Base-by-base conservation (phyloP, 305 asterid species). In the Fraxinus greggii region DNA sequence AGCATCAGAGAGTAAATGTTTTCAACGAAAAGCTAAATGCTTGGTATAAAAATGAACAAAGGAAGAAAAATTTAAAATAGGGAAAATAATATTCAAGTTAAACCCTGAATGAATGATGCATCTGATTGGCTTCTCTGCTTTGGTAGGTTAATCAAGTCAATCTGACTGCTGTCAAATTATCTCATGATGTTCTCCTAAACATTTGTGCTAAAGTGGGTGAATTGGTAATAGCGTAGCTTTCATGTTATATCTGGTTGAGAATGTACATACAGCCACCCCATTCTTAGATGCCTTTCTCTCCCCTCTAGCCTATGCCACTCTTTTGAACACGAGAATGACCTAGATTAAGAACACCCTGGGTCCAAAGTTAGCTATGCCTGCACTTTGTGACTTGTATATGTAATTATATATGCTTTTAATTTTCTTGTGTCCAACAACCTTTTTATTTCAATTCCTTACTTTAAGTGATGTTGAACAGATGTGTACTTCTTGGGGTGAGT, bases 401-500 rank as follows among this genome's bases (percentile, higher is more conserved):
- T 78, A 72, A 7, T 19, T 56, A 2, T 23, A 29, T 67, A 78
- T 28, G 77, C 40, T 42, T 77, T 59, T 10, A 36, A 15, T 17
- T 15, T 65, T 12, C n/a, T 38, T 26, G 29, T 35, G 12, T 75
- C n/a, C 38, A 69, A 59, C 63, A 24, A 23, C 75, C 75, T 82
- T 74, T 78, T 81, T 75, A 70, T 81, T n/a, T 78, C 21, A 70
- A 31, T 70, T 70, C 8, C 63, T 85, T 2, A 83, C 69, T 45
- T 45, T 26, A 48, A 15, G 45, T 85, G 78, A 7, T 28, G 33
- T 76, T 78, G 19, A 67, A 76, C 98, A 96, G 99, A 83, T 96
- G 98, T 82, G 97, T 96, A 19, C 97, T 94, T 86, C 97, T 96
- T 29, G 99, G 99, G 79, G 99, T 90, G 80, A 94, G 99, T 73